Percentiles rank a stretch among this genome's conserved stretches.
Evolutionary conservation across 2,329 filamentous ascomycete species (phyloP).

Genomic region (Sordariomycetes sp.): DNA sequence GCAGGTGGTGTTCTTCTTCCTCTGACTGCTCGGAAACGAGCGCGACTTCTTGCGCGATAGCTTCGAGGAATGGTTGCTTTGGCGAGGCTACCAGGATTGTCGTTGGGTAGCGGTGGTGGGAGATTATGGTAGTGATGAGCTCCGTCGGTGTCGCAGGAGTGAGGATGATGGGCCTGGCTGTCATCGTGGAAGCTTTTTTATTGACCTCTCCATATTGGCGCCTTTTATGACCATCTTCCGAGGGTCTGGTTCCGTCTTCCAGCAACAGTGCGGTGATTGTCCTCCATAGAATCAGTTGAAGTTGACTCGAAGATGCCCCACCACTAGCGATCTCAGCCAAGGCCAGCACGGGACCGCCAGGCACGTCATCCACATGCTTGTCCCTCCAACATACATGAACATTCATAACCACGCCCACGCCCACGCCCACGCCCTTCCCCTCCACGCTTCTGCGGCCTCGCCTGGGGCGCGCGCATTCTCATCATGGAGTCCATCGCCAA

Average conservation of each 20-base stretch:
- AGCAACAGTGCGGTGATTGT: too few relatives aligned
- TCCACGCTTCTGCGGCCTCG: neutral
- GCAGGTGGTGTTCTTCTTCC: constrained; percentile 23
- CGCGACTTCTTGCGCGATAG: constrained; percentile 37
- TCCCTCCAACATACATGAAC: neutral
- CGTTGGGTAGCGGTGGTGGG: constrained; percentile 44
- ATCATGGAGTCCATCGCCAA: constrained; percentile 91
- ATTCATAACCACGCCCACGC: neutral
- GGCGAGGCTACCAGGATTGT: constrained; percentile 64
- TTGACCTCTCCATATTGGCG: neutral
- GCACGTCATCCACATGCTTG: constrained; percentile 2
- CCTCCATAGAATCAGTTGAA: too few relatives aligned
- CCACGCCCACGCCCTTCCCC: too few relatives aligned
- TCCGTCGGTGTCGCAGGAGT: constrained; percentile 46
- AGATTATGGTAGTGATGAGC: constrained; percentile 57
- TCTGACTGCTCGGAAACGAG: too few relatives aligned
- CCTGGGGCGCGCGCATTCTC: constrained; percentile 8
- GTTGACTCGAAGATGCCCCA: too few relatives aligned
- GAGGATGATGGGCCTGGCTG: constrained; percentile 30
- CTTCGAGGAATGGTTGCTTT: constrained; percentile 53
- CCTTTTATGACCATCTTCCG: neutral
- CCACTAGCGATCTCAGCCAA: too few relatives aligned
- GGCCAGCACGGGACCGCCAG: too few relatives aligned
- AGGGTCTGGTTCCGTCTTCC: too few relatives aligned
- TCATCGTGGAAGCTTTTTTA: constrained; percentile 7